Conservation (phyloP, 371 early-diverging fungal genomes). For the Mortierella sp. region DNA sequence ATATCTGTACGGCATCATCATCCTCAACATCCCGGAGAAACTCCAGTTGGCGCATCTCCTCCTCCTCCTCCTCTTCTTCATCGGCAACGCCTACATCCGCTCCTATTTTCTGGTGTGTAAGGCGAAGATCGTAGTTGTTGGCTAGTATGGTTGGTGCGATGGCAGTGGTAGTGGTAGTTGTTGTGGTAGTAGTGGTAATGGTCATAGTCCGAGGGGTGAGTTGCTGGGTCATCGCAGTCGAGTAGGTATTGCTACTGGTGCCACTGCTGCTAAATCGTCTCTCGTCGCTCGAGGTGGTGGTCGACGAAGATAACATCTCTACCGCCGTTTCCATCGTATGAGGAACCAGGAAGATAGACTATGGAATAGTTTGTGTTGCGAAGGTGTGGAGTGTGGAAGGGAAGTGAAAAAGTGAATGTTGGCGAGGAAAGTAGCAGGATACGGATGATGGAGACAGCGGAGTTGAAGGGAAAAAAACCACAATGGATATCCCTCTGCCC, state of each 20-base stretch:
- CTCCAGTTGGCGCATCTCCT: background rate
- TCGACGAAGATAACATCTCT: background rate
- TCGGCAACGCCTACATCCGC: background rate
- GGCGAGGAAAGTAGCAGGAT: too few species aligned
- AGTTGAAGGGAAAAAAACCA: too few species aligned
- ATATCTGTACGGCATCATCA: background rate
- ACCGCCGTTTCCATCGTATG: background rate
- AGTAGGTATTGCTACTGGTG: too few species aligned
- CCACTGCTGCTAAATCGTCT: background rate
- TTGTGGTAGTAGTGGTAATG: background rate
- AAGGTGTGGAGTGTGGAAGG: too few species aligned
- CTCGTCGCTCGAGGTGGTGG: background rate
- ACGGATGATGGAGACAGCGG: too few species aligned
- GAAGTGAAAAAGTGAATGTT: too few species aligned
- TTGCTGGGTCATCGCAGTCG: background rate
- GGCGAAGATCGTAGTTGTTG: background rate
- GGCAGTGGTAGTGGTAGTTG: background rate
- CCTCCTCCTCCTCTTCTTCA: background rate
- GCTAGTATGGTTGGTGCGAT: background rate
- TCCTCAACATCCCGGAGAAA: background rate
- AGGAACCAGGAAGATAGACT: too few species aligned
- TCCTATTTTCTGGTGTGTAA: background rate
- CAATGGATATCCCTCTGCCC: too few species aligned
- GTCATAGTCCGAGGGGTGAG: background rate
- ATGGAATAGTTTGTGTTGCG: too few species aligned